A percentile compares a stretch with the other conserved stretches of the same genome.
phyloP scores from a whole-genome alignment of 139 green algal genomes.

The Edaphochlamys debaryana region DNA sequence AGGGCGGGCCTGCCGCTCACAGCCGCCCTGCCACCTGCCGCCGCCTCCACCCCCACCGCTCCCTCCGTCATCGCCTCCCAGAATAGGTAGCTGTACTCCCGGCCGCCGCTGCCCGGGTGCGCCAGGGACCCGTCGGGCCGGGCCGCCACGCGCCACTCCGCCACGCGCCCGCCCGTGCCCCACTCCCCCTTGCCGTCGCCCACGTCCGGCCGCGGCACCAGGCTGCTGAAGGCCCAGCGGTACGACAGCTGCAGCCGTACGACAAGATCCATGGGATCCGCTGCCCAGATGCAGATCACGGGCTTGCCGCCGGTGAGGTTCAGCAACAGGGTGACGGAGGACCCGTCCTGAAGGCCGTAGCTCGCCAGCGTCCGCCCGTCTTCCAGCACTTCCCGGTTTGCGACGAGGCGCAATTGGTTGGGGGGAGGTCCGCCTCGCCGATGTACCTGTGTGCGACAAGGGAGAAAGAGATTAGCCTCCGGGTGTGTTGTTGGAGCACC shows the following conservation, averaged over 20 bases:
- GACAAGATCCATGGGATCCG: not conserved
- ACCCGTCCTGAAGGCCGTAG: slow-evolving; percentile 53
- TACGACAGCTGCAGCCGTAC: not conserved
- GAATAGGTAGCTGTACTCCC: slow-evolving; percentile 17
- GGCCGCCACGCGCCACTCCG: slow-evolving; percentile 2
- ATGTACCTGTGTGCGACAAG: too few relatives aligned
- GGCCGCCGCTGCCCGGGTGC: not conserved
- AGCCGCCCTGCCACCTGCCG: not conserved
- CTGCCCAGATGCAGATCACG: slow-evolving; percentile 8
- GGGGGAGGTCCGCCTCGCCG: too few relatives aligned
- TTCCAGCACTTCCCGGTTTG: not conserved
- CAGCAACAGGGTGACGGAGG: slow-evolving; percentile 93
- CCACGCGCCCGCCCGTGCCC: not conserved
- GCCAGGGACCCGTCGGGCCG: not conserved
- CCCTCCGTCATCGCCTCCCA: slow-evolving; percentile 21
- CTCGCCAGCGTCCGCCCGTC: not conserved
- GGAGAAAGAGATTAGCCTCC: too few relatives aligned
- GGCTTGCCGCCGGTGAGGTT: slow-evolving; percentile 84
- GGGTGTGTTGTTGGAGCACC: too few relatives aligned
- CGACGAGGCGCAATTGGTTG: not conserved
- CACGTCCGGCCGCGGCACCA: slow-evolving; percentile 7
- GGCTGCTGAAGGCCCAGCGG: slow-evolving; percentile 20
- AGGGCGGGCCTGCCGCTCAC: not conserved
- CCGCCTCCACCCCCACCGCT: not conserved
- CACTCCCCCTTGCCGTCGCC: too few relatives aligned